Evolutionary conservation across 139 green algal genomes (phyloP).

Genomic region (Picochlorum sp.): DNA sequence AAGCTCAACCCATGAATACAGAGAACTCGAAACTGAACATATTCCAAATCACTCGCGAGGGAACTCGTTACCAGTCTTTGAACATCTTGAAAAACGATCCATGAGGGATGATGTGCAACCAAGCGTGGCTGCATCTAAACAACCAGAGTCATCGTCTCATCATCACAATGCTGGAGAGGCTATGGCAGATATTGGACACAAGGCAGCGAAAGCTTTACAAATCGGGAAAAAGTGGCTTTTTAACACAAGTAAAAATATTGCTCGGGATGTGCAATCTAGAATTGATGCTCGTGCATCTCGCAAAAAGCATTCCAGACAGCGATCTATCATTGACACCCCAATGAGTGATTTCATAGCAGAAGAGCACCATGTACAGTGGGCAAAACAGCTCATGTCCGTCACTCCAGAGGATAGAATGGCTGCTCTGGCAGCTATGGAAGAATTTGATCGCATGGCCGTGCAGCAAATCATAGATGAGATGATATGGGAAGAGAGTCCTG

Average conservation of each 20-base stretch:
- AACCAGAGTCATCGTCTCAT: neutral
- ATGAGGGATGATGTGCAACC: neutral
- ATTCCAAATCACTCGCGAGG: neutral
- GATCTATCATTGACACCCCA: neutral
- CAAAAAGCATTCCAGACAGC: neutral
- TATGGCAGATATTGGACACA: conserved; percentile 12
- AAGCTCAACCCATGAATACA: neutral
- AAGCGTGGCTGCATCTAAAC: neutral
- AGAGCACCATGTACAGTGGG: conserved; percentile 34
- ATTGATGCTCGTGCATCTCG: conserved; percentile 4
- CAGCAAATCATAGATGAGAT: conserved; percentile 34
- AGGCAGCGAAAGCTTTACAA: conserved; percentile 22
- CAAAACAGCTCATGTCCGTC: conserved; percentile 23
- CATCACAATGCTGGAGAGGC: conserved; percentile 1
- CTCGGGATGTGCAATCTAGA: conserved; percentile 18
- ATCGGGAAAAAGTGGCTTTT: conserved; percentile 28
- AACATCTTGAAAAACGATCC: neutral
- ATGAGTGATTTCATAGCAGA: neutral
- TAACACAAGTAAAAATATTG: conserved; percentile 24
- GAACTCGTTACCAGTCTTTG: neutral
- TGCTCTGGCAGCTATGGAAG: conserved; percentile 27
- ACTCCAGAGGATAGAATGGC: conserved; percentile 9
- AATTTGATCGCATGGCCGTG: conserved; percentile 37
- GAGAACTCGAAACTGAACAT: neutral
- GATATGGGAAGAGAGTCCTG: conserved; percentile 9